Conservation (phyloP, 345 rosid species). For the Melastoma malabathricum region DNA sequence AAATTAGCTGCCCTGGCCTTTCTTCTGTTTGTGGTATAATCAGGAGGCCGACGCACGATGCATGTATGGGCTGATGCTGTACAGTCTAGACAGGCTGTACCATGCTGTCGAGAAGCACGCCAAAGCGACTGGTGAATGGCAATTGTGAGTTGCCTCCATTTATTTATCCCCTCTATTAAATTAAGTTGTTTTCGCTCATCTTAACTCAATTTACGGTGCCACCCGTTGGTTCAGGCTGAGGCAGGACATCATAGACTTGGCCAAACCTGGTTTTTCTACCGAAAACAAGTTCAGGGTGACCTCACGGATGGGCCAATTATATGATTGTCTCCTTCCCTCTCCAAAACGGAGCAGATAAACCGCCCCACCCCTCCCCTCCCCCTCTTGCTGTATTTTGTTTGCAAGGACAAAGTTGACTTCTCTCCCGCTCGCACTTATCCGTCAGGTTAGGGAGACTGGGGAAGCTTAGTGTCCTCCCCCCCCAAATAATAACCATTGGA, state of each 20-base stretch:
- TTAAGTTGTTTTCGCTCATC: background rate
- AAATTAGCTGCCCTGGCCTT: background rate
- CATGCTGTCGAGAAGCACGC: slow-evolving; percentile 68
- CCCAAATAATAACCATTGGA: too few species aligned
- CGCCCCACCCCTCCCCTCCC: background rate
- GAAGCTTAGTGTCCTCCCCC: too few species aligned
- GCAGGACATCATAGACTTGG: slow-evolving; percentile 70
- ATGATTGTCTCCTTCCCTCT: slow-evolving; percentile 73
- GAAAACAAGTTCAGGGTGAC: slow-evolving; percentile 48
- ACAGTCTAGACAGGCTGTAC: slow-evolving; percentile 54
- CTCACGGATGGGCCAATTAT: slow-evolving; percentile 49
- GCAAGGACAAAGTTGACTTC: too few species aligned
- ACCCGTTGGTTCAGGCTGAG: slow-evolving; percentile 31
- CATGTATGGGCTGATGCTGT: slow-evolving; percentile 64
- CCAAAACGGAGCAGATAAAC: slow-evolving; percentile 23
- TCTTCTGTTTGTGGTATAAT: slow-evolving; percentile 1
- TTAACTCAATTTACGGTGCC: background rate
- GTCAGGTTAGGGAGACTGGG: too few species aligned
- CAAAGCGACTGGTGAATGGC: slow-evolving; percentile 74
- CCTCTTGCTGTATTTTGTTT: background rate
- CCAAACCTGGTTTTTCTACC: slow-evolving; percentile 50
- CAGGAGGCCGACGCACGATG: slow-evolving; percentile 72
- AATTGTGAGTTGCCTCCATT: slow-evolving; percentile 31
- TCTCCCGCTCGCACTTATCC: too few species aligned
- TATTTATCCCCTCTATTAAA: background rate